Percentiles rank a stretch among this genome's conserved stretches.
Evolutionary conservation across 768 basidiomycete genomes (phyloP).

Genomic region (Tulasnella sp.): DNA sequence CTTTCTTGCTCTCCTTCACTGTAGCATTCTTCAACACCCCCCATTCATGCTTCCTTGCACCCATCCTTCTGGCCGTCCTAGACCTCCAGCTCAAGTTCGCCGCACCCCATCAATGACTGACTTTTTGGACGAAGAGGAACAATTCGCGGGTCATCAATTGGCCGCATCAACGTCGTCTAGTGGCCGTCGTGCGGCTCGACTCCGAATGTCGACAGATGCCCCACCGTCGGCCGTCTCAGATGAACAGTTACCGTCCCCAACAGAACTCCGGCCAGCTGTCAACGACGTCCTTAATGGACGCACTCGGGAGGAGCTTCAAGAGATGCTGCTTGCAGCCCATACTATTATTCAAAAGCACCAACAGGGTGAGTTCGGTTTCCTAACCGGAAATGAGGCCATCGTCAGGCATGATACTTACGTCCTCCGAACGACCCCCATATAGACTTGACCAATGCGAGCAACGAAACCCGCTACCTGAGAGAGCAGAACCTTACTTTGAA

Average conservation of each 20-base stretch:
- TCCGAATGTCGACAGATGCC: not conserved
- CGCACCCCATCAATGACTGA: not conserved
- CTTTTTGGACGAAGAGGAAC: not conserved
- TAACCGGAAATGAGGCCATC: not conserved
- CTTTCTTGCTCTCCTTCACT: not conserved
- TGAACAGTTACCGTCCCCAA: not conserved
- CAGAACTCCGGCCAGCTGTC: constrained; percentile 6
- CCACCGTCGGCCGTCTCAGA: not conserved
- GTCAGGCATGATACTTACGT: not conserved
- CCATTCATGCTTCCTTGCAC: not conserved
- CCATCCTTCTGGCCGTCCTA: not conserved
- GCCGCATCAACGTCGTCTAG: not conserved
- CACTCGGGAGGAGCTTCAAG: constrained; percentile 66
- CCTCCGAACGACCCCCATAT: constrained; percentile 13
- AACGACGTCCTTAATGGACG: constrained; percentile 35
- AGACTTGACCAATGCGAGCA: constrained; percentile 6
- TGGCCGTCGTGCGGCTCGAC: not conserved
- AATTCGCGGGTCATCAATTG: not conserved
- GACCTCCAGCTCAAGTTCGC: not conserved
- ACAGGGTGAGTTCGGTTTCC: constrained; percentile 45
- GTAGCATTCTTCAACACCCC: not conserved
- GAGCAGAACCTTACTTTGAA: constrained; percentile 56
- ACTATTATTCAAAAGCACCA: constrained; percentile 69
- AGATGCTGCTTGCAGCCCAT: constrained; percentile 63
- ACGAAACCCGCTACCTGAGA: constrained; percentile 9